Conservation (phyloP, 805 yeast genomes). For the Spencermartinsiella europaea region DNA sequence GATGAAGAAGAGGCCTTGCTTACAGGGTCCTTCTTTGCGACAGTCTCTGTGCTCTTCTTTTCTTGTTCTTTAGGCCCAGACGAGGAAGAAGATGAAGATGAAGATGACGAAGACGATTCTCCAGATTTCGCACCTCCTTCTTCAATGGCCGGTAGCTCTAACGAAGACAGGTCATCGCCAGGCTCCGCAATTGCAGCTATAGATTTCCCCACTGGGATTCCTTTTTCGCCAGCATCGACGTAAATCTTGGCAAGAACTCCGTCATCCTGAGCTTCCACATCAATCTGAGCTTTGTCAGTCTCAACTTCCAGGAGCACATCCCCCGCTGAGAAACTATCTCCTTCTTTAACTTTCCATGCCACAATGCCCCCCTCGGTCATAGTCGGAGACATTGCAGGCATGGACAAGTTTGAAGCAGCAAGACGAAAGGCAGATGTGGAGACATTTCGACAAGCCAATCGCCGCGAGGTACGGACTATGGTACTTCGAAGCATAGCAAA, state of each 20-base stretch:
- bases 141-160: conserved; percentile 49
- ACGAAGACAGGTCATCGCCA: conserved; percentile 68
- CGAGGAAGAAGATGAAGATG: neutral
- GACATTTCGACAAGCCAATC: neutral
- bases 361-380: conserved; percentile 95
- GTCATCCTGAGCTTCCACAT: conserved; percentile 93
- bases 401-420: conserved; percentile 48
- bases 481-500: neutral
- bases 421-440: neutral
- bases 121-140: conserved; percentile 17
- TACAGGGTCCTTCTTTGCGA: conserved; percentile 7
- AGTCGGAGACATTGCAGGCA: conserved; percentile 99
- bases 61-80: neutral
- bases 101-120: neutral
- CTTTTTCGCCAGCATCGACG: conserved; percentile 65
- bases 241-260: conserved; percentile 79
- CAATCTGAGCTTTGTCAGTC: conserved; percentile 97
- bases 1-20: conserved; percentile 16
- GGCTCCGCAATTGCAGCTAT: conserved; percentile 87
- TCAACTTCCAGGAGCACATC: conserved; percentile 97
- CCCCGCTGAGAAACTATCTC: conserved; percentile 71
- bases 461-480: neutral
- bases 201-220: conserved; percentile 78
- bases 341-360: conserved; percentile 79
- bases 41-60: conserved; percentile 13